Conservation (phyloP, 164 flowering plant genomes). For the Umbellularia californica region DNA sequence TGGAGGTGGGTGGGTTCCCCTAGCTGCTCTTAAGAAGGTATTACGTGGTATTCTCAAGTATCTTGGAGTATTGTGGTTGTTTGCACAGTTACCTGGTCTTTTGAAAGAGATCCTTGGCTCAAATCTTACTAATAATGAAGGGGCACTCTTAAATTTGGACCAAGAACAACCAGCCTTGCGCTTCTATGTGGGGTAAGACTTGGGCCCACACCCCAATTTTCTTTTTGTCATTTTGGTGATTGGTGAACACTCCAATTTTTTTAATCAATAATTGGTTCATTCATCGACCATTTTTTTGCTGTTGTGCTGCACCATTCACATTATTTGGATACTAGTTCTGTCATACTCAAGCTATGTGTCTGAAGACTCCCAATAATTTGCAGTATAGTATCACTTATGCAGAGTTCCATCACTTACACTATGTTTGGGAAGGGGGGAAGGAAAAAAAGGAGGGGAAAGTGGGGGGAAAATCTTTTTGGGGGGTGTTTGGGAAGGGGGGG, state of each 20-base stretch:
- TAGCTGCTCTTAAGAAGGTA: conserved; percentile 96
- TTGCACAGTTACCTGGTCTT: conserved; percentile 95
- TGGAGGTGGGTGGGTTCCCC: conserved; percentile 99
- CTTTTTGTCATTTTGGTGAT: not conserved
- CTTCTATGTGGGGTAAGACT: conserved; percentile 92
- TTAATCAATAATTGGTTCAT: not conserved
- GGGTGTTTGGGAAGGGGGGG: no score
- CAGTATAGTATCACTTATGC: no score
- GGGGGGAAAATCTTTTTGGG: no score
- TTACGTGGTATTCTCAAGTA: conserved; percentile 92
- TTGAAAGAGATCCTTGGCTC: conserved; percentile 89
- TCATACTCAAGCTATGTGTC: not conserved
- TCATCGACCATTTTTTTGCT: not conserved
- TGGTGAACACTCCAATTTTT: not conserved
- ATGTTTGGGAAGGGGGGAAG: no score
- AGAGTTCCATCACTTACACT: no score
- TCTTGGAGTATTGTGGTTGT: conserved; percentile 96
- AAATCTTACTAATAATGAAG: conserved; percentile 91
- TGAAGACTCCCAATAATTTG: no score
- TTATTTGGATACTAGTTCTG: not conserved
- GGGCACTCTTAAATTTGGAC: conserved; percentile 89
- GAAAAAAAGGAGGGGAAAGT: no score
- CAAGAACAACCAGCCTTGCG: conserved; percentile 99
- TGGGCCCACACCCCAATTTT: not conserved
- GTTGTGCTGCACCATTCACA: not conserved